Evolutionary conservation across 257 asterid genomes (phyloP), one percentile per base, ranked within the genome.

Genomic region (Jacaranda copaia): DNA sequence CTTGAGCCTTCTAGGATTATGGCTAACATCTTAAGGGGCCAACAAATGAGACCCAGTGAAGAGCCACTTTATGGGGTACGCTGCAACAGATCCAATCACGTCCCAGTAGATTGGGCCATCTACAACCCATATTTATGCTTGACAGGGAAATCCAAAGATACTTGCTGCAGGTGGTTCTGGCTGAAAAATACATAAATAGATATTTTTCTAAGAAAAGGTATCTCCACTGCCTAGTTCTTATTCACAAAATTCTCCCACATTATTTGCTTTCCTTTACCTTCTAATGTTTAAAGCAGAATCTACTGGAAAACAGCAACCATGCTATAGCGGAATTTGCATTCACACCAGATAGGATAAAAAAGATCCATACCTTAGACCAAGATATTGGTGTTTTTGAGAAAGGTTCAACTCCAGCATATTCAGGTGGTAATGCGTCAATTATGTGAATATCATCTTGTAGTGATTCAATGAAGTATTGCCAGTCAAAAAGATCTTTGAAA

Each of bases 401-500:
- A 58, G 98, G 98, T 87, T 96, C 97, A 49, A 87, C 74, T 76
- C 86, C 95, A 9, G 92, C 85, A 88, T 87, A 88, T 80, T 87
- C 98, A 45, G 92, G 89, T 52, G 99, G 99, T 74, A 96, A 72
- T 68, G 79, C 74, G 70, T 96, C 99, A 19, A 91, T 84, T 72
- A 96, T 82, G 81, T 90, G 92, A 84, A 93, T 81, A 77, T 90
- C 97, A 68, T 89, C 97, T 87, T 87, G 87, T 71, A 96, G 88
- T 19, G 91, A 82, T 81, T 90, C 89, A 66, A 96, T 92, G 85
- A 96, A 96, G 85, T 93, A 86, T 82, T 89, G 85, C 99, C 99
- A 93, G 83, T 96, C 93, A 77, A 96, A 96, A 18, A 96, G 85
- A 88, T 96, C 99, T 86, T 93, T 88, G 78, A 96, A 96, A 87